These are phyloP conservation scores for Metschnikowia santaceciliae DNA, from an alignment of 805 yeast genomes.

Conservation along the genomic window DNA sequence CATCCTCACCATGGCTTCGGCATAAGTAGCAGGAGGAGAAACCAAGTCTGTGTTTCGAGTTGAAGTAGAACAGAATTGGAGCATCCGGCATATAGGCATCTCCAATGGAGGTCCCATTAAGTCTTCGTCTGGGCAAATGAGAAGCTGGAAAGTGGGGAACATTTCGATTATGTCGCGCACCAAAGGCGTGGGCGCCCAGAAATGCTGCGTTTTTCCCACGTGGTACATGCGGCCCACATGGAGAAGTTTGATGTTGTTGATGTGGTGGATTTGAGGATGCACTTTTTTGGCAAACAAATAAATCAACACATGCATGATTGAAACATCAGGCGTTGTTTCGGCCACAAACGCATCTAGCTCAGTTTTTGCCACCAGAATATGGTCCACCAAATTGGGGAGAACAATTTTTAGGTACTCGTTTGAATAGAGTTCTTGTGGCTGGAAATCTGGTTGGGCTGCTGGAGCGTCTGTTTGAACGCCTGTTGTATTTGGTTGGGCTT, in stretches of 20 bases:
- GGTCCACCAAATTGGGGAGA: constrained; percentile 15
- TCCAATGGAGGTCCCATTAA: constrained; percentile 6
- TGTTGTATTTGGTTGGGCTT: too few relatives aligned
- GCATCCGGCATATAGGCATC: constrained; percentile 3
- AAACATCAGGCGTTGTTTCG: not conserved
- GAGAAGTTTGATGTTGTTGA: constrained; percentile 14
- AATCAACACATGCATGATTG: constrained; percentile 12
- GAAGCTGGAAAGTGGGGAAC: constrained; percentile 16
- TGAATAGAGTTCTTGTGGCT: too few relatives aligned
- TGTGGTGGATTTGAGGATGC: constrained; percentile 4
- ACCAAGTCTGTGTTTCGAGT: too few relatives aligned
- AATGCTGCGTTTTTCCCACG: constrained; percentile 8
- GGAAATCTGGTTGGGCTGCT: too few relatives aligned
- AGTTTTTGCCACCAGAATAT: not conserved
- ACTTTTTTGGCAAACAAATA: constrained; percentile 9
- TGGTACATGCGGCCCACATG: constrained; percentile 14
- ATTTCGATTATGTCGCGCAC: constrained; percentile 4
- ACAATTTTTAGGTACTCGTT: constrained; percentile 4
- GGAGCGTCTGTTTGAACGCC: too few relatives aligned
- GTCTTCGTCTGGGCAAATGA: not conserved
- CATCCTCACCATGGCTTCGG: constrained; percentile 15
- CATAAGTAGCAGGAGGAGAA: constrained; percentile 13
- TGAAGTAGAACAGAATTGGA: not conserved
- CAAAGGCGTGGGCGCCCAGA: constrained; percentile 6
- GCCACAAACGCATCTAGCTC: constrained; percentile 12